These are phyloP conservation scores for Kluyveromyces sp. DNA, from an alignment of 1,139 yeast species.

Conservation along the genomic window DNA sequence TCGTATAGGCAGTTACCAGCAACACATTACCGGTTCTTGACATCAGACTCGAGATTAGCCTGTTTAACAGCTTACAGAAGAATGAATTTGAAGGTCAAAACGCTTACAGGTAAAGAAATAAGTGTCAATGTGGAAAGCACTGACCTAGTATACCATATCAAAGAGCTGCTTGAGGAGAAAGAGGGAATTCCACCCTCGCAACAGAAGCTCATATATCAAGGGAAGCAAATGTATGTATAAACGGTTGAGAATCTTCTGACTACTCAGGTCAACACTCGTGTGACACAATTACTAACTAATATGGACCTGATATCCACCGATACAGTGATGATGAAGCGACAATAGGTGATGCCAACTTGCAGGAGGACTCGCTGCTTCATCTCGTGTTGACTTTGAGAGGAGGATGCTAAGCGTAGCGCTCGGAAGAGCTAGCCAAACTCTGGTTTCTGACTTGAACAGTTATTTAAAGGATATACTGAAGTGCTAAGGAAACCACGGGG, in stretches of 20 bases:
- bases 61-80: not conserved
- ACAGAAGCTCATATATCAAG: conserved; percentile 84
- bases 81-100: conserved; percentile 36
- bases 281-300: not conserved
- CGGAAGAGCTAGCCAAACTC: not conserved
- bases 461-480: no score
- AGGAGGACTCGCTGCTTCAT: conserved; percentile 77
- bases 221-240: conserved; percentile 69
- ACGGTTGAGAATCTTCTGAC: no score
- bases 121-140: conserved; percentile 71
- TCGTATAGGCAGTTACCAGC: not conserved
- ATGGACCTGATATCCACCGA: not conserved
- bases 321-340: conserved; percentile 62
- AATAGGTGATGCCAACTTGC: conserved; percentile 56
- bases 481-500: no score
- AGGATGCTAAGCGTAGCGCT: conserved; percentile 36
- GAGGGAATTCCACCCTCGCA: conserved; percentile 98
- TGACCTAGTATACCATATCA: conserved; percentile 70
- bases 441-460: no score
- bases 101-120: conserved; percentile 74
- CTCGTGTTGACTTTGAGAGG: conserved; percentile 88
- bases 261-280: not conserved
- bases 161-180: conserved; percentile 90
- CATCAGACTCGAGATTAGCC: not conserved
- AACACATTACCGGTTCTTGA: not conserved